A percentile compares a stretch with the other conserved stretches of the same genome.
Conservation (phyloP, 1,284 basidiomycete species). For the Coniophora puteana region DNA sequence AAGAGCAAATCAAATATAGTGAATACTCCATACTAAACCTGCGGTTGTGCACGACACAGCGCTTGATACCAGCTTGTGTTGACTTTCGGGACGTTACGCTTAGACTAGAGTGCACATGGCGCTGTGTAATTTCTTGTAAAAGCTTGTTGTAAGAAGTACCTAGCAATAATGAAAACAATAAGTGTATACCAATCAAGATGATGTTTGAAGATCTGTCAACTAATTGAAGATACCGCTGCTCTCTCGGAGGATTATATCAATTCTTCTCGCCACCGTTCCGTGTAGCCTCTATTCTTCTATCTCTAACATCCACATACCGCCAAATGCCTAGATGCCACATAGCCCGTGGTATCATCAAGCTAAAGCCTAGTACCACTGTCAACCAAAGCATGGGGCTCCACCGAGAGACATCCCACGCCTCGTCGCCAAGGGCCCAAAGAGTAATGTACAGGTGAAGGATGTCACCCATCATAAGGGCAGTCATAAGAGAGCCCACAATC, state of each 20-base stretch:
- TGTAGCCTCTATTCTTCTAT: too few species aligned
- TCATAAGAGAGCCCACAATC: slow-evolving; percentile 57
- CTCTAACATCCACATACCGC: slow-evolving; percentile 64
- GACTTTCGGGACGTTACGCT: too few species aligned
- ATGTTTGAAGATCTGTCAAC: too few species aligned
- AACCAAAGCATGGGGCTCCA: slow-evolving; percentile 70
- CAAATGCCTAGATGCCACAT: slow-evolving; percentile 73
- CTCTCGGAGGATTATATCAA: too few species aligned
- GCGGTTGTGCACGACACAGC: too few species aligned
- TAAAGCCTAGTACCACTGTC: slow-evolving; percentile 59
- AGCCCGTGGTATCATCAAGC: slow-evolving; percentile 61
- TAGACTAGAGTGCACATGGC: too few species aligned
- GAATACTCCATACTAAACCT: slow-evolving; percentile 59
- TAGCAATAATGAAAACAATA: slow-evolving; percentile 25
- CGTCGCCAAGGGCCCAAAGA: slow-evolving; percentile 67
- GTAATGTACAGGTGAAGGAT: slow-evolving; percentile 62
- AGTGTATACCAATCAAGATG: too few species aligned
- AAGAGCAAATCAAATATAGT: slow-evolving; percentile 63
- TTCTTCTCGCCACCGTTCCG: too few species aligned
- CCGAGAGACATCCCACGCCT: slow-evolving; percentile 51
- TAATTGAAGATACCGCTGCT: too few species aligned
- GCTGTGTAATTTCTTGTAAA: too few species aligned
- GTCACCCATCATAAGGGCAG: slow-evolving; percentile 67
- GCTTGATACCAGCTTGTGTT: too few species aligned
- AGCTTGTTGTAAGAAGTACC: too few species aligned